phyloP scores from a whole-genome alignment of 805 yeast species.

The Candida ficus region DNA sequence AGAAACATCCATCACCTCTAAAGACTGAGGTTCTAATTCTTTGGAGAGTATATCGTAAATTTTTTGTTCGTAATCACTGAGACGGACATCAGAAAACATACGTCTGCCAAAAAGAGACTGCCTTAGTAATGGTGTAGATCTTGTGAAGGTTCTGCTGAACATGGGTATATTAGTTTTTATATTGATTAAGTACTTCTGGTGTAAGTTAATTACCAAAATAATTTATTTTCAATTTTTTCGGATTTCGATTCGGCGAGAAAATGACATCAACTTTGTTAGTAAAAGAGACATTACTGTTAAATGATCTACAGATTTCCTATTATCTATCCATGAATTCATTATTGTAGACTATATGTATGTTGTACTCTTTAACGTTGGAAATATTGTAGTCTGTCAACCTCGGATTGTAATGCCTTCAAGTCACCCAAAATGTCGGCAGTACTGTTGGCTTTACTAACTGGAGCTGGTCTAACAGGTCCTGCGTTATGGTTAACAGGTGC shows the following conservation, averaged over 20 bases:
- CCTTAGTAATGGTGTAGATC: neutral
- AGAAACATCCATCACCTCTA: conserved; percentile 75
- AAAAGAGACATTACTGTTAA: no score
- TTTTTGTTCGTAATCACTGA: conserved; percentile 52
- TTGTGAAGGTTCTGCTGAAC: conserved; percentile 4
- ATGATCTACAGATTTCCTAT: neutral
- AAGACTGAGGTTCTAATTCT: conserved; percentile 53
- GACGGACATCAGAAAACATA: conserved; percentile 1
- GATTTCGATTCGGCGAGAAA: neutral
- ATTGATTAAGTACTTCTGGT: neutral
- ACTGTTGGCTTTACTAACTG: conserved; percentile 8
- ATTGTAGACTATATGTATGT: neutral
- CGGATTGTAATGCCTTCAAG: conserved; percentile 61
- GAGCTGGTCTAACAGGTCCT: neutral
- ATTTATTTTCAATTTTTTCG: neutral
- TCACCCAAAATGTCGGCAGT: conserved; percentile 54
- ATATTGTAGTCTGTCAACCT: conserved; percentile 50
- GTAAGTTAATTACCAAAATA: neutral
- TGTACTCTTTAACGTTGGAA: neutral
- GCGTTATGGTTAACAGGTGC: conserved; percentile 1
- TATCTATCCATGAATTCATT: neutral
- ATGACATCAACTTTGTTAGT: neutral
- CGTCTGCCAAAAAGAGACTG: neutral
- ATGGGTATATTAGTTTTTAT: no score
- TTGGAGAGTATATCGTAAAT: conserved; percentile 50